Percentiles rank a stretch among this genome's conserved stretches.
These are phyloP conservation scores for Chimonanthus salicifolius DNA, from an alignment of 164 flowering plant genomes.

Conservation along the genomic window DNA sequence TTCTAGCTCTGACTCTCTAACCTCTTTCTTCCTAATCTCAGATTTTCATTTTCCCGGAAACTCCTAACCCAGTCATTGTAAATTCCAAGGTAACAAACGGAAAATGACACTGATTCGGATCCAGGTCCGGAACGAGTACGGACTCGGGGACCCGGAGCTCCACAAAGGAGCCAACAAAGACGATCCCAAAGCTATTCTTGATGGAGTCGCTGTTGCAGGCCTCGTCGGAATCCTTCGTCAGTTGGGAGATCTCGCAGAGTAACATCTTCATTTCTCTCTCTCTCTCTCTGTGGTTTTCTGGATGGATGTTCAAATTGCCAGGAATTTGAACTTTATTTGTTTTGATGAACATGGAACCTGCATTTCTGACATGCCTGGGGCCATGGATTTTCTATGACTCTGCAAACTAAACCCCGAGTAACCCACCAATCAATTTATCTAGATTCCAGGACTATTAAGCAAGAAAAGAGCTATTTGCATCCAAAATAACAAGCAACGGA, in stretches of 20 bases:
- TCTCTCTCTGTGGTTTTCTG: not conserved
- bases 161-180: conserved; percentile 45
- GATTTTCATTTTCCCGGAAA: too few species aligned
- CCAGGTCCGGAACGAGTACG: conserved; percentile 68
- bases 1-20: not conserved
- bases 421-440: too few species aligned
- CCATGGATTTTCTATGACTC: too few species aligned
- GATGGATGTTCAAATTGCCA: not conserved
- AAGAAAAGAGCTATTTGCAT: too few species aligned
- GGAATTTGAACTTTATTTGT: not conserved
- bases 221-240: conserved; percentile 95
- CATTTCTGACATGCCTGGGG: too few species aligned
- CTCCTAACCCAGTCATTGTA: not conserved
- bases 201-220: conserved; percentile 87
- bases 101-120: conserved; percentile 70
- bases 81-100: not conserved
- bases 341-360: too few species aligned
- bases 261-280: conserved; percentile 8
- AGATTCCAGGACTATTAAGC: too few species aligned
- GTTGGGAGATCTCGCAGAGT: conserved; percentile 95
- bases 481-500: too few species aligned
- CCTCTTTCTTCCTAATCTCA: not conserved
- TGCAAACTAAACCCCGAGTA: too few species aligned
- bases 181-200: conserved; percentile 78
- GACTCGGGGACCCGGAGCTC: conserved; percentile 58